Evolutionary conservation across 176 grass and related monocot species (phyloP), one percentile per base, ranked within the genome.

Genomic region (Tillandsia leiboldiana): DNA sequence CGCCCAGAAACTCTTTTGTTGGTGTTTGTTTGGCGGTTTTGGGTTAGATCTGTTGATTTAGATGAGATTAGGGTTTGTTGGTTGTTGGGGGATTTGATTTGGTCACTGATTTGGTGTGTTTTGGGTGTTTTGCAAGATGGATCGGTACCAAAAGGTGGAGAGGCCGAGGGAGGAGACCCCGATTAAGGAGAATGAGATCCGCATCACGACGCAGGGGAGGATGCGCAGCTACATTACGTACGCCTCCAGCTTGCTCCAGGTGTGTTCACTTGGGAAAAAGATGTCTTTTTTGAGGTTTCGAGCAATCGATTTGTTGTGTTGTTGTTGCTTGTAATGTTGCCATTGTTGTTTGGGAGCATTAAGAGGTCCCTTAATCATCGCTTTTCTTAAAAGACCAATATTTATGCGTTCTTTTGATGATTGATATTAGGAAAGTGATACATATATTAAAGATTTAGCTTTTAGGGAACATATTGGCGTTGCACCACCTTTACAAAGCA

Each of bases 141-240:
- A 99, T 73, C 89, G 94, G 76, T 99, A 99, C 84, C 86, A 91
- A 63, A 85, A 84, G 73, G 94, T 97, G 75, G 89, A 97, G 84
- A 97, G 87, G 77, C 94, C 86, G 17, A 81, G 89, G 89, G 94
- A 97, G 82, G 89, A 97, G 42, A 84, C 85, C 68, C 89, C 94
- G 49, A 97, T 97, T 74, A 97, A 97, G 85, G 94, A 97, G 78
- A 93, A 92, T 63, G 94, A 97, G 82, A 92, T 97, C 65, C 89
- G 94, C 68, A 93, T 97, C 72, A 97, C 90, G 72, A 92, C 94
- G 57, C 89, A 92, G 85, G 94, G 94, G 71, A 82, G 89, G 79
- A 97, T 93, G 94, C 94, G 94, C 80, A 97, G 86, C 83, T 92
- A 97, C 83, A 97, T 97, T 77, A 92, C 94, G 11, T 97, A 92